Percentiles rank a stretch among this genome's conserved stretches.
phyloP scores from a whole-genome alignment of 306 rosid species.

The Castanea mollissima region DNA sequence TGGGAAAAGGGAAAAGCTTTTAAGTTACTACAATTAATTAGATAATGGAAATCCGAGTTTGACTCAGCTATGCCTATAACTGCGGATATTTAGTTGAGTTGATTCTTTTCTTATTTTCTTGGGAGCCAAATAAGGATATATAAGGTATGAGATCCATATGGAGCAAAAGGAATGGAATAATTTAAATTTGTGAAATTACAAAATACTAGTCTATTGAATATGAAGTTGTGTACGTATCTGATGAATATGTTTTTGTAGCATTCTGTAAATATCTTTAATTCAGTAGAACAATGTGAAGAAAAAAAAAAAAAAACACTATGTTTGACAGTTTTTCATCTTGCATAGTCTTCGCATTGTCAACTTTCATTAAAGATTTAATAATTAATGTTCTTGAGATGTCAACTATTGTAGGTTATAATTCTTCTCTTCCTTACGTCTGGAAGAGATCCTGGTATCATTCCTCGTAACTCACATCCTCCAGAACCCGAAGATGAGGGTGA shows the following conservation, averaged over 20 bases:
- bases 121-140: background rate
- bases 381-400: background rate
- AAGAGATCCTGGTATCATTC: constrained; percentile 84
- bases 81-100: background rate
- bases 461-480: constrained; percentile 65
- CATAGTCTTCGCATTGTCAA: background rate
- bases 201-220: background rate
- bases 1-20: background rate
- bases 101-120: background rate
- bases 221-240: background rate
- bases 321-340: background rate
- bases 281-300: background rate
- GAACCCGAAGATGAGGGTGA: constrained; percentile 37
- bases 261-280: background rate
- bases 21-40: background rate
- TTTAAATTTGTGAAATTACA: background rate
- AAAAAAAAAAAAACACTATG: background rate
- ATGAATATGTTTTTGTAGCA: background rate
- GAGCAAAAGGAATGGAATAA: background rate
- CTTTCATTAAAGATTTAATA: background rate
- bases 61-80: background rate
- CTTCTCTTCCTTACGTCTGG: constrained; percentile 69
- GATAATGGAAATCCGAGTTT: background rate
- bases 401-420: constrained; percentile 53
- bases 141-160: constrained; percentile 4